phyloP scores from a whole-genome alignment of 2,329 filamentous ascomycete species.

The Cladosporium sp. region DNA sequence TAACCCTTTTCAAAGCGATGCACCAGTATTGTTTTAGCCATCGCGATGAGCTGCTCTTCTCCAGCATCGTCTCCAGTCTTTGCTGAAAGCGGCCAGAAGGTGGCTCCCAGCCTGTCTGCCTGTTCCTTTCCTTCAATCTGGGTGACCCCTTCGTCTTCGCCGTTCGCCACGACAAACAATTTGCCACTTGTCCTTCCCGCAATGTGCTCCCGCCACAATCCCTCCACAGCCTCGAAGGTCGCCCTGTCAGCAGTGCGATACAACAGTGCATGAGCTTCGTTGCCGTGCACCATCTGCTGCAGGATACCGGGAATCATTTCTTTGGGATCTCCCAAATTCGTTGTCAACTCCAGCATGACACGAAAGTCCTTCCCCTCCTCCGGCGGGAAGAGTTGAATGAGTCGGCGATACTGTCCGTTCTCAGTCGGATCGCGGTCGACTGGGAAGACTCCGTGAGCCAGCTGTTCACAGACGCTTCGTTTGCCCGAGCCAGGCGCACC shows the following conservation, averaged over 20 bases:
- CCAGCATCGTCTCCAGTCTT: background rate
- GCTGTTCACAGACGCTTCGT: background rate
- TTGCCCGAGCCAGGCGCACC: background rate
- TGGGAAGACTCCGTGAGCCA: background rate
- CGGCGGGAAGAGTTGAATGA: background rate
- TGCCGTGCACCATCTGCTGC: background rate
- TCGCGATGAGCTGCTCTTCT: background rate
- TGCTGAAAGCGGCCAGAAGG: background rate
- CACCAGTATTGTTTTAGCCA: background rate
- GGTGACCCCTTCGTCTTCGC: background rate
- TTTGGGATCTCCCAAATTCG: background rate
- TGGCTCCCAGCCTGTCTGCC: background rate
- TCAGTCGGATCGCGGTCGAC: background rate
- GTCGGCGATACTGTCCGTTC: background rate
- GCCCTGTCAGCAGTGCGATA: background rate
- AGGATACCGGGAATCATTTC: background rate
- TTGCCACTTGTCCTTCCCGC: background rate
- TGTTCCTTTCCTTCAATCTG: background rate
- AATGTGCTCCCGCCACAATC: background rate
- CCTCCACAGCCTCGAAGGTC: background rate
- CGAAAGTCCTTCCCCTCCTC: background rate
- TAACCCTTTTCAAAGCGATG: background rate
- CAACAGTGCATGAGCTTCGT: background rate
- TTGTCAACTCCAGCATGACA: background rate
- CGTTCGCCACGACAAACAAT: background rate